Base-by-base conservation (phyloP, 2,329 filamentous ascomycete species). In the Drechmeria coniospora region DNA sequence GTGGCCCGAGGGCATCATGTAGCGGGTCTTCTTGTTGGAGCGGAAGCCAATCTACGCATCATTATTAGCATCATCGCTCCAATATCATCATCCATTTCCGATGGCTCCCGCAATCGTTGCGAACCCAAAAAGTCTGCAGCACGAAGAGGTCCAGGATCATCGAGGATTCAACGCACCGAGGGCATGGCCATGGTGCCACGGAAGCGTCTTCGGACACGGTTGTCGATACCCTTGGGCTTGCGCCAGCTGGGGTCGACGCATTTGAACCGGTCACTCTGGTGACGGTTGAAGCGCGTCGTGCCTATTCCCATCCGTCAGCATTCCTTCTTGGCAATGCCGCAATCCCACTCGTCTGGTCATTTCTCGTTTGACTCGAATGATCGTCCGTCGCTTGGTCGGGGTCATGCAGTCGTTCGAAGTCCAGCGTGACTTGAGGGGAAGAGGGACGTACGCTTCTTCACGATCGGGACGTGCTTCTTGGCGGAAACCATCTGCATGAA, bases 211-310 rank as follows among this genome's bases (percentile, higher is more conserved):
- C 90, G 81, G 59, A 98, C 87, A 54, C 81, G 71, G 72, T 86
- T 92, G 69, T 98, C 90, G 65, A 98, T 98, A 83, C 90, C 90
- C 82, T 98, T 98, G 49, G 90, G 90, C 75, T 95, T 98, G 68
- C 90, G 80, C 90, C 90, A 98, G 73, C 74, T 78, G 47, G 79
- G 59, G 56, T 71, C 77, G 48, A 95, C 77, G 59, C 90, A 78
- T 69, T 77, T 93, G 73, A 92, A 98, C 59, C 78, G 78, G 66
- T 95, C 90, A 63, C 74, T 81, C 77, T 98, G 90, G 70, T 98
- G 90, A 61, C 90, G 81, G 65, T 74, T 76, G 79, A 95, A 98
- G 68, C 70, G 74, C 74, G 86, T 83, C 56, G 79, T 84, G 74
- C 78, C 83, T 92, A 52, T 20, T 28, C 11, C 56, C 57, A 46